Conservation (phyloP, 345 rosid genomes). For the Euphorbia peplus region DNA sequence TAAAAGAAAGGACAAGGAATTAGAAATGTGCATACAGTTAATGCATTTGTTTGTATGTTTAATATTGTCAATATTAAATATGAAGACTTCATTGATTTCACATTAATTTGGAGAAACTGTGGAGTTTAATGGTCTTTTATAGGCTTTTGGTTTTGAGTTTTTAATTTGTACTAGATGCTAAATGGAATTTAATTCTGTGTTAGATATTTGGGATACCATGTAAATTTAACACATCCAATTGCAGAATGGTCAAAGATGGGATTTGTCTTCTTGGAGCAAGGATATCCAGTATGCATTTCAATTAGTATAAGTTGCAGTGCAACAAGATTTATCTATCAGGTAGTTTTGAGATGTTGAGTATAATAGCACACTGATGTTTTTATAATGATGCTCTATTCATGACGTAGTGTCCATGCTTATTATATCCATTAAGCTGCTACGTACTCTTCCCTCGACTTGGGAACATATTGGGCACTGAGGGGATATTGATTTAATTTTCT, state of each 20-base stretch:
- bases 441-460: no score
- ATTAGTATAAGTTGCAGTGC: conserved; percentile 86
- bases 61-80: no score
- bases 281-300: conserved; percentile 80
- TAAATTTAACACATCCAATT: conserved; percentile 20
- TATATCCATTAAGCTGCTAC: background rate
- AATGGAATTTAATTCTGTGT: background rate
- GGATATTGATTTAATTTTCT: no score
- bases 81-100: no score
- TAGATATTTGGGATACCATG: background rate
- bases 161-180: background rate
- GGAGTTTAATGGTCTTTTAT: background rate
- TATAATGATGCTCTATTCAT: background rate
- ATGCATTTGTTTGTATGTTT: no score
- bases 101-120: no score
- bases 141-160: background rate
- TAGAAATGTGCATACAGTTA: no score
- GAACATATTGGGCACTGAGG: no score
- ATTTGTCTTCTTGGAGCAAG: conserved; percentile 81
- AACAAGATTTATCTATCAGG: conserved; percentile 94
- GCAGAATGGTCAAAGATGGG: conserved; percentile 99
- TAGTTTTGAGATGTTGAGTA: conserved; percentile 17
- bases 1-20: no score
- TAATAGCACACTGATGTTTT: background rate
- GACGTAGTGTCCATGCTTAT: background rate